Percentiles rank a stretch among this genome's conserved stretches.
Evolutionary conservation across 129 eudicot genomes (phyloP).

Genomic region (Erigeron canadensis): DNA sequence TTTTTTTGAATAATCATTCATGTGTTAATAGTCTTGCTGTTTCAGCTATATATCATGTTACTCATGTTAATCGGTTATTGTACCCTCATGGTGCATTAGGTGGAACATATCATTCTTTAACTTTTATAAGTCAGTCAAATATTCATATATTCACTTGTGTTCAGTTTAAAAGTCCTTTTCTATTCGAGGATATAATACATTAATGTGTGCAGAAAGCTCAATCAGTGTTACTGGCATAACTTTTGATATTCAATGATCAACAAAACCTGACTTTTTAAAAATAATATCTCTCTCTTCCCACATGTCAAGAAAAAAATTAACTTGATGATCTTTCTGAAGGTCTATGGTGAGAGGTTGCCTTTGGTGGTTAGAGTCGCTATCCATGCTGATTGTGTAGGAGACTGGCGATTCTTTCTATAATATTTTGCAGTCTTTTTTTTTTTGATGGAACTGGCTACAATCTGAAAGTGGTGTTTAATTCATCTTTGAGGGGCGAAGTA

Average conservation of each 20-base stretch:
- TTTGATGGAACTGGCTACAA: constrained; percentile 70
- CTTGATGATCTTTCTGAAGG: constrained; percentile 85
- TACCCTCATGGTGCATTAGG: constrained; percentile 17
- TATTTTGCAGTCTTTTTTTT: constrained; percentile 52
- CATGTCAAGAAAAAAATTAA: constrained; percentile 47
- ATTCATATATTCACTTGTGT: constrained; percentile 7
- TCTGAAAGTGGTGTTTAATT: constrained; percentile 74
- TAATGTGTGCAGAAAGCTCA: constrained; percentile 22
- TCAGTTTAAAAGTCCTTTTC: background rate
- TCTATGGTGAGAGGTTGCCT: constrained; percentile 93
- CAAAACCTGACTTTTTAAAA: background rate
- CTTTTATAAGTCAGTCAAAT: background rate
- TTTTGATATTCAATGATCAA: background rate
- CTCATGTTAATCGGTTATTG: background rate
- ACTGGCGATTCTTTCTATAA: constrained; percentile 85
- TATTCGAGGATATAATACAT: constrained; percentile 5
- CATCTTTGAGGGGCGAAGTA: constrained; percentile 85
- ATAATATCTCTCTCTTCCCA: constrained; percentile 25
- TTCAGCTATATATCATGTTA: constrained; percentile 7
- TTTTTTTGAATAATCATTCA: background rate
- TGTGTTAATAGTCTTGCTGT: constrained; percentile 3
- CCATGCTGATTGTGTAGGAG: constrained; percentile 60
- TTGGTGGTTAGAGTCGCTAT: constrained; percentile 71
- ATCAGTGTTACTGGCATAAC: constrained; percentile 22
- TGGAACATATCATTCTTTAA: background rate